A percentile compares a stretch with the other conserved stretches of the same genome.
Conservation (phyloP, 2,329 filamentous ascomycete species). For the Colletotrichum chrysophilum region DNA sequence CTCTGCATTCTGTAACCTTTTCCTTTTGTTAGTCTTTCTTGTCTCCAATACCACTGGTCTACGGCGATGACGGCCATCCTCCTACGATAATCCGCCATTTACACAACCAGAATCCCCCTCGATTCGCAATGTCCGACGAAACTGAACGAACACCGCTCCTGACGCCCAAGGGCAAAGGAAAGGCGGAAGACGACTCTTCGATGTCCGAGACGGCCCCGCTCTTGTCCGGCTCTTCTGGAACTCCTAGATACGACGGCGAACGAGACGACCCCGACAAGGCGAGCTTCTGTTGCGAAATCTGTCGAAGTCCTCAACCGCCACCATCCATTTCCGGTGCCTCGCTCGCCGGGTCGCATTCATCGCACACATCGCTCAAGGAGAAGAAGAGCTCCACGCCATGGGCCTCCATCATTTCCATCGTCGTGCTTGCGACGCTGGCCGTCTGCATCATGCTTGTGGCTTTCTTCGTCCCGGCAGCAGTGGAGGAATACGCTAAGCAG, state of each 20-base stretch:
- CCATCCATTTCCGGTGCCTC: conserved; percentile 5
- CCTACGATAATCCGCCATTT: neutral
- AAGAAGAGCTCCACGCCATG: conserved; percentile 60
- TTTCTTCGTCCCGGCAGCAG: conserved; percentile 80
- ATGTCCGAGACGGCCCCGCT: conserved; percentile 57
- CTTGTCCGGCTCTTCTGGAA: conserved; percentile 42
- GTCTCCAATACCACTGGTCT: neutral
- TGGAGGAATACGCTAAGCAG: conserved; percentile 86
- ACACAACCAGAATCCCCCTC: neutral
- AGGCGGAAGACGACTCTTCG: conserved; percentile 25
- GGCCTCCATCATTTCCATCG: conserved; percentile 79
- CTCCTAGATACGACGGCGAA: conserved; percentile 44
- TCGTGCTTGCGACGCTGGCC: conserved; percentile 65
- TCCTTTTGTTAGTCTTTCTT: neutral
- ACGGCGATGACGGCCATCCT: conserved; percentile 6
- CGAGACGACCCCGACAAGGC: conserved; percentile 29
- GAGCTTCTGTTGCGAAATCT: neutral
- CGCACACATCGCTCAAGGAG: conserved; percentile 25
- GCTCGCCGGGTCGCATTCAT: conserved; percentile 14
- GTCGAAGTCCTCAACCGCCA: conserved; percentile 22
- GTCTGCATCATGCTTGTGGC: conserved; percentile 76
- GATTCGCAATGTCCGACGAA: conserved; percentile 42
- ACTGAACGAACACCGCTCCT: conserved; percentile 52
- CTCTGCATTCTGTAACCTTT: neutral
- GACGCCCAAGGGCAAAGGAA: conserved; percentile 34